phyloP scores from a whole-genome alignment of 2,329 filamentous ascomycete genomes.

The Aspergillus sp. region DNA sequence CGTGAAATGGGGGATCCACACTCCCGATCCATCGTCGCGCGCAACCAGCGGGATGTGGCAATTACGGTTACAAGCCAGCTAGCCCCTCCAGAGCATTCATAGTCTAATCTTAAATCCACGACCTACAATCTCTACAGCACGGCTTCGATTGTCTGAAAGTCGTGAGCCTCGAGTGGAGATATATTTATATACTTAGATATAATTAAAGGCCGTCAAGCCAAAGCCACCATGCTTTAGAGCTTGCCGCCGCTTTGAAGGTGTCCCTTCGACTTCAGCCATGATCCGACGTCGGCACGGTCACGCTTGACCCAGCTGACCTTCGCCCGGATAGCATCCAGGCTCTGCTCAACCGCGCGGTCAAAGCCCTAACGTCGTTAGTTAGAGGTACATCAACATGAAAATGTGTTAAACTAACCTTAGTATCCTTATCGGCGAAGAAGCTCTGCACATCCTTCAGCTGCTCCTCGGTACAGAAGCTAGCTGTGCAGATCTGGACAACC shows the following conservation, averaged over 20 bases:
- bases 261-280: constrained; percentile 70
- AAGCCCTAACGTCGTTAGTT: constrained; percentile 60
- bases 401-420: constrained; percentile 58
- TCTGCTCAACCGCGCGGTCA: constrained; percentile 87
- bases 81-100: too few relatives aligned
- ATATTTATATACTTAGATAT: neutral
- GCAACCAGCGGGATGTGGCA: neutral
- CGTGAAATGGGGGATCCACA: too few relatives aligned
- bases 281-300: constrained; percentile 75
- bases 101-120: too few relatives aligned
- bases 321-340: constrained; percentile 78
- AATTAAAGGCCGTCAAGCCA: too few relatives aligned
- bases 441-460: constrained; percentile 76
- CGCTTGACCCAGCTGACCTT: constrained; percentile 82
- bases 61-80: neutral
- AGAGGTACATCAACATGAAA: neutral
- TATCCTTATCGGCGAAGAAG: constrained; percentile 83
- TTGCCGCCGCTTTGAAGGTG: constrained; percentile 53
- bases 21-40: too few relatives aligned
- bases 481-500: constrained; percentile 81
- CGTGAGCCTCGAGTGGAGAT: neutral
- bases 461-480: constrained; percentile 75
- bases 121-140: neutral
- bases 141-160: neutral
- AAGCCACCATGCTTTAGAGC: constrained; percentile 28